These are phyloP conservation scores for Paragyromitra xinjiangensis DNA, from an alignment of 495 filamentous ascomycete genomes.

Conservation along the genomic window DNA sequence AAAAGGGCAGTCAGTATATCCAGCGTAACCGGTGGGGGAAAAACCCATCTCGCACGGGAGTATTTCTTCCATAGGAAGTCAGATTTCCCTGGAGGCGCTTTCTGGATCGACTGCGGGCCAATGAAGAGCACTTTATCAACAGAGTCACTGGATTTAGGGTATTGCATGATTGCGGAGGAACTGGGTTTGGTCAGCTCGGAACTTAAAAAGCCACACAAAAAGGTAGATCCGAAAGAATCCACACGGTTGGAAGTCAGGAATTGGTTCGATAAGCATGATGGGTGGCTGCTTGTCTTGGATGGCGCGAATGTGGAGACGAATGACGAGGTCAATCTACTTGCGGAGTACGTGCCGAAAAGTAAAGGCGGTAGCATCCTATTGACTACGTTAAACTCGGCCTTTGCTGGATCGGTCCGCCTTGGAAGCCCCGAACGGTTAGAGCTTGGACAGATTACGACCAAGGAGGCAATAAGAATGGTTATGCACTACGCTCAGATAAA, in stretches of 20 bases:
- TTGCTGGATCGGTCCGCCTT: conserved; percentile 70
- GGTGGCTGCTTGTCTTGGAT: conserved; percentile 81
- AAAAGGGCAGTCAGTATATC: conserved; percentile 74
- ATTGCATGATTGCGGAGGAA: conserved; percentile 77
- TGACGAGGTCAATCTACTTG: conserved; percentile 66
- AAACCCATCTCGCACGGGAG: conserved; percentile 82
- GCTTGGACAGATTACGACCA: conserved; percentile 65
- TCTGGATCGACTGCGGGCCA: conserved; percentile 80
- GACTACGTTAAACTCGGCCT: conserved; percentile 79
- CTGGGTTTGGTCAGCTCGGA: conserved; percentile 62
- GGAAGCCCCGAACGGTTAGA: conserved; percentile 58
- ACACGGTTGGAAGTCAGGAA: conserved; percentile 59
- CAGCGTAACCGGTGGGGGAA: conserved; percentile 79
- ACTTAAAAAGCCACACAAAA: not conserved
- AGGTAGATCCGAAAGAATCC: conserved; percentile 36
- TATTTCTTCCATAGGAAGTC: conserved; percentile 76
- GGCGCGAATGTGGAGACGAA: conserved; percentile 73
- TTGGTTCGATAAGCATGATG: conserved; percentile 75
- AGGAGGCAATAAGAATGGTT: conserved; percentile 68
- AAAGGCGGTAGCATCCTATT: conserved; percentile 77
- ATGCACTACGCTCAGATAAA: conserved; percentile 67
- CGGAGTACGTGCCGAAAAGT: conserved; percentile 74
- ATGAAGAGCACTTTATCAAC: conserved; percentile 61
- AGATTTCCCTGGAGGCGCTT: conserved; percentile 77
- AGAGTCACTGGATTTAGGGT: conserved; percentile 67